A percentile compares a stretch with the other conserved stretches of the same genome.
Evolutionary conservation across 495 filamentous ascomycete species (phyloP).

Genomic region (Sabuloglossum arenarium): DNA sequence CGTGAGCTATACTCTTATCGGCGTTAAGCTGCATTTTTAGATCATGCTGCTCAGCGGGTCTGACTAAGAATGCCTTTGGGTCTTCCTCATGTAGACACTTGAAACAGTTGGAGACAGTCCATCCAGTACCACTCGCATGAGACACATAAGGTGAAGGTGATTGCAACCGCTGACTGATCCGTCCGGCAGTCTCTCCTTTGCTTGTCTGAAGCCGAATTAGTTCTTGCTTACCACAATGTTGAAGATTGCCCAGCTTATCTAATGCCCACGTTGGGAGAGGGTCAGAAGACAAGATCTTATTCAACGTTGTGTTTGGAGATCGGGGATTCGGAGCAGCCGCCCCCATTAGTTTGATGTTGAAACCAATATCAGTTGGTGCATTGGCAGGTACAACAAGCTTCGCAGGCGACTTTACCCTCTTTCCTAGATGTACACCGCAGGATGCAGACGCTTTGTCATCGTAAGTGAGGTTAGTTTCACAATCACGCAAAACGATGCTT

Average conservation of each 20-base stretch:
- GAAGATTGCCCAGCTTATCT: not conserved
- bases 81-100: not conserved
- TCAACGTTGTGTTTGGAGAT: not conserved
- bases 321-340: not conserved
- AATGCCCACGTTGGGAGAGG: not conserved
- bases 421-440: not conserved
- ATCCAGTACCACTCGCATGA: not conserved
- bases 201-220: not conserved
- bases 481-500: not conserved
- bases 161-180: not conserved
- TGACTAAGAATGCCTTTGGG: not conserved
- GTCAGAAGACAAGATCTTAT: not conserved
- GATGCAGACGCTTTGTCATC: not conserved
- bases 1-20: not conserved
- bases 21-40: not conserved
- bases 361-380: not conserved
- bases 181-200: not conserved
- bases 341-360: not conserved
- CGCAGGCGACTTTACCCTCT: not conserved
- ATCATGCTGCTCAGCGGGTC: not conserved
- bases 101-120: not conserved
- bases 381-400: not conserved
- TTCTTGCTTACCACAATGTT: not conserved
- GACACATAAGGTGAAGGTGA: not conserved
- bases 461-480: not conserved